A percentile compares a stretch with the other conserved stretches of the same genome.
Conservation (phyloP, 108 stramenopile genomes). For the Cyclostephanos tholiformis region DNA sequence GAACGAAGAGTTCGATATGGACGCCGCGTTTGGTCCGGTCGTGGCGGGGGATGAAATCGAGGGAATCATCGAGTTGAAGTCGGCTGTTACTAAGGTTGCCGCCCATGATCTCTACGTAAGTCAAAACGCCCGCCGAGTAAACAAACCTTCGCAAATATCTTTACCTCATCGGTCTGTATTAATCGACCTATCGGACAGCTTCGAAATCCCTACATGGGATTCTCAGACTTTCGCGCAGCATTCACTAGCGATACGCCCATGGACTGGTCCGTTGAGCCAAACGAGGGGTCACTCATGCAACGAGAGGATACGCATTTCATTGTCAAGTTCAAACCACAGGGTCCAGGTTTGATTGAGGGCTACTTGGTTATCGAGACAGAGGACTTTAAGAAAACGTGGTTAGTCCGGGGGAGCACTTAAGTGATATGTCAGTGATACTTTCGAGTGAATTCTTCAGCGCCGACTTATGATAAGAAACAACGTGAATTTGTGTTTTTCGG, state of each 20-base stretch:
- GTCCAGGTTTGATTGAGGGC: conserved; percentile 63
- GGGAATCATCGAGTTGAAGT: conserved; percentile 61
- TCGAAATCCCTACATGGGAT: conserved; percentile 87
- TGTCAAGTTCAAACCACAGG: conserved; percentile 71
- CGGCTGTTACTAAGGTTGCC: conserved; percentile 54
- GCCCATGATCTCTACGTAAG: conserved; percentile 59
- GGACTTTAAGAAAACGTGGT: conserved; percentile 88
- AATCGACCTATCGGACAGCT: conserved; percentile 28
- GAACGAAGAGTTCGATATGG: conserved; percentile 79
- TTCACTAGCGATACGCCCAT: conserved; percentile 65
- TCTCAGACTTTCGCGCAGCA: conserved; percentile 87
- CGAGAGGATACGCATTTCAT: conserved; percentile 66
- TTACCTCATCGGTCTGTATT: neutral
- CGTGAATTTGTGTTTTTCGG: neutral
- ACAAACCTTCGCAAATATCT: too few relatives aligned
- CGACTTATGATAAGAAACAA: neutral
- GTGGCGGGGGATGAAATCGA: conserved; percentile 55
- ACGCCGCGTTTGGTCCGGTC: conserved; percentile 76
- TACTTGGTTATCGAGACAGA: conserved; percentile 86
- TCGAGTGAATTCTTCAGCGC: neutral
- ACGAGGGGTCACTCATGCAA: conserved; percentile 67
- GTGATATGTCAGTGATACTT: neutral
- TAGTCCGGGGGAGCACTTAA: conserved; percentile 67
- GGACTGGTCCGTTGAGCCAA: conserved; percentile 71
- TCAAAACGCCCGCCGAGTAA: too few relatives aligned